Evolutionary conservation across 345 rosid species (phyloP).

Genomic region (Aegle marmelos): DNA sequence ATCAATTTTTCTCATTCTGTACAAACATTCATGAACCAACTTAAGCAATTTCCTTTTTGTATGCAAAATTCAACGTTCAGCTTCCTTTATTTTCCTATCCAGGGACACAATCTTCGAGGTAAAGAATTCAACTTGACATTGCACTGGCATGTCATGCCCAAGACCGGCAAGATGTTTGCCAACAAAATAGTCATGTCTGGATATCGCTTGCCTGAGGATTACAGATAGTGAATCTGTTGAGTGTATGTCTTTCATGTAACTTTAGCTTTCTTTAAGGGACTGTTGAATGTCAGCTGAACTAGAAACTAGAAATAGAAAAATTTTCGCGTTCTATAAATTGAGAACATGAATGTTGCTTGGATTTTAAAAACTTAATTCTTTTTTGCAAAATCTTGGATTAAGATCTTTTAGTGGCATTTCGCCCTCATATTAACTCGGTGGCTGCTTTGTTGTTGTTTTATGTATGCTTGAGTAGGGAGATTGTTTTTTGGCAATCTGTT

Average conservation of each 20-base stretch:
- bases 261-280: slow-evolving; percentile 19
- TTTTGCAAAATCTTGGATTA: slow-evolving; percentile 1
- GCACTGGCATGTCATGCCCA: slow-evolving; percentile 98
- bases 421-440: slow-evolving; percentile 20
- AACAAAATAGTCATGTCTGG: slow-evolving; percentile 74
- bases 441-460: slow-evolving; percentile 71
- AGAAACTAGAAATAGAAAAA: slow-evolving; percentile 3
- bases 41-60: neutral
- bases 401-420: neutral
- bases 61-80: slow-evolving; percentile 3
- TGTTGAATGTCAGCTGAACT: slow-evolving; percentile 6
- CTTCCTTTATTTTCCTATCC: slow-evolving; percentile 3
- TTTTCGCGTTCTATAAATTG: slow-evolving; percentile 6
- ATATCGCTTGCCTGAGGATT: slow-evolving; percentile 69
- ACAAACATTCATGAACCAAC: neutral
- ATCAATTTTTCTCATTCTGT: no score
- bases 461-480: slow-evolving; percentile 95
- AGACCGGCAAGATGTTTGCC: slow-evolving; percentile 88
- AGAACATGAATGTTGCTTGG: neutral
- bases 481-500: slow-evolving; percentile 83
- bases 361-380: neutral
- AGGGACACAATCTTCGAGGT: slow-evolving; percentile 86
- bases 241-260: slow-evolving; percentile 26
- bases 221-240: slow-evolving; percentile 40
- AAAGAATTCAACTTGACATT: slow-evolving; percentile 84